Evolutionary conservation across 2,329 filamentous ascomycete species (phyloP).

Genomic region (Ceratocystis alfenasii): DNA sequence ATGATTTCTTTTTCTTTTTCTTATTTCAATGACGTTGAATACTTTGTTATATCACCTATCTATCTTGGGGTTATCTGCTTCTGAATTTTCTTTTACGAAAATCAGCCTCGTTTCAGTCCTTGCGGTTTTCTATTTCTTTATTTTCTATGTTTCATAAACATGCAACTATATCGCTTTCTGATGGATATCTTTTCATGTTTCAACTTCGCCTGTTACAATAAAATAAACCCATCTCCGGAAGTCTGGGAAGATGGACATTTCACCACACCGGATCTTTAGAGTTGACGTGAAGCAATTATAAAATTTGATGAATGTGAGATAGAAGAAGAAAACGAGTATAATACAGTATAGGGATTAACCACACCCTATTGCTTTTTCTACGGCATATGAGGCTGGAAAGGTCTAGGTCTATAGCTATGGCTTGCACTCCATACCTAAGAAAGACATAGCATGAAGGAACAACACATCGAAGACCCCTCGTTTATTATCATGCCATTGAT

Average conservation of each 20-base stretch:
- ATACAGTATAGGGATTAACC: background rate
- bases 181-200: background rate
- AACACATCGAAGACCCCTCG: background rate
- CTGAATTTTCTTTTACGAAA: background rate
- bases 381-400: background rate
- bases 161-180: background rate
- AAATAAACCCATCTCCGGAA: background rate
- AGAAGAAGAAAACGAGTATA: slow-evolving; percentile 1
- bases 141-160: background rate
- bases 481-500: background rate
- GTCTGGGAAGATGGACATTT: background rate
- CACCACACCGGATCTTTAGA: background rate
- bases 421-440: background rate
- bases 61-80: background rate
- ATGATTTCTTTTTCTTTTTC: background rate
- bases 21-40: background rate
- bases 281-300: background rate
- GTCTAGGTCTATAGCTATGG: background rate
- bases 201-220: background rate
- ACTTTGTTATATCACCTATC: background rate
- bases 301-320: background rate
- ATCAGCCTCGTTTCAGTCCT: background rate
- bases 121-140: background rate
- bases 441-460: background rate
- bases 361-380: slow-evolving; percentile 7